A percentile compares a stretch with the other conserved stretches of the same genome.
Evolutionary conservation across 2,329 filamentous ascomycete species (phyloP).

Genomic region (Magnaporthiopsis rhizophila): DNA sequence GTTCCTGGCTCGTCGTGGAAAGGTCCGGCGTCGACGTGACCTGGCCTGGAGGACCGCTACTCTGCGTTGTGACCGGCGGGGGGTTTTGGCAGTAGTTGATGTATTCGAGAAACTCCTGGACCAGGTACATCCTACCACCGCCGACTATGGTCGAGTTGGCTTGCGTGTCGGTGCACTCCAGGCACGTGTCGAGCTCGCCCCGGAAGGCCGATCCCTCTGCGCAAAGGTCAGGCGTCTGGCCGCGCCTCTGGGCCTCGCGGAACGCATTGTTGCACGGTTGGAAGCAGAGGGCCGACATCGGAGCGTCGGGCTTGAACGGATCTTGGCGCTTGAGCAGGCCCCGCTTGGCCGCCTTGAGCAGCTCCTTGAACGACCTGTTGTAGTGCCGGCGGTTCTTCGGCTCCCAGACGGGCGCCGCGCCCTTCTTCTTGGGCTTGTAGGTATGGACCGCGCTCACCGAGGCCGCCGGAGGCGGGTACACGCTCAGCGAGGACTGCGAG

Average conservation of each 20-base stretch:
- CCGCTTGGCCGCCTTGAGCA: not conserved
- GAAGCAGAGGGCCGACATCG: slow-evolving; percentile 38
- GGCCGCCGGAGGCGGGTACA: slow-evolving; percentile 23
- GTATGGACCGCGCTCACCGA: slow-evolving; percentile 7
- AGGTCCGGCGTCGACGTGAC: slow-evolving; percentile 7
- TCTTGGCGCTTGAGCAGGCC: slow-evolving; percentile 30
- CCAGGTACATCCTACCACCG: slow-evolving; percentile 25
- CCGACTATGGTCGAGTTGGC: slow-evolving; percentile 18
- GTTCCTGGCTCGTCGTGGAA: slow-evolving; percentile 10
- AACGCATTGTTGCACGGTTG: slow-evolving; percentile 42
- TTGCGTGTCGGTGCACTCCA: slow-evolving; percentile 29
- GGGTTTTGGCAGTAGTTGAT: slow-evolving; percentile 33
- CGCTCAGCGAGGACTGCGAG: slow-evolving; percentile 40
- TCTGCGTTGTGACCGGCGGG: slow-evolving; percentile 1
- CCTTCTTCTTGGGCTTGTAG: slow-evolving; percentile 13
- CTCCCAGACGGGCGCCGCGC: slow-evolving; percentile 3
- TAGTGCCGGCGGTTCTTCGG: not conserved
- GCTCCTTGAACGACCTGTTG: not conserved
- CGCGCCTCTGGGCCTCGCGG: slow-evolving; percentile 35
- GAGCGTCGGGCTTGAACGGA: slow-evolving; percentile 20
- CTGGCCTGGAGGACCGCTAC: slow-evolving; percentile 5
- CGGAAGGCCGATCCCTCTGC: slow-evolving; percentile 31
- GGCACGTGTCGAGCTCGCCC: slow-evolving; percentile 28
- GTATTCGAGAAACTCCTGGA: slow-evolving; percentile 33
- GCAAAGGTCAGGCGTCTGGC: slow-evolving; percentile 42